Conservation (phyloP, 108 stramenopile genomes). For the Nitzschia sp. region DNA sequence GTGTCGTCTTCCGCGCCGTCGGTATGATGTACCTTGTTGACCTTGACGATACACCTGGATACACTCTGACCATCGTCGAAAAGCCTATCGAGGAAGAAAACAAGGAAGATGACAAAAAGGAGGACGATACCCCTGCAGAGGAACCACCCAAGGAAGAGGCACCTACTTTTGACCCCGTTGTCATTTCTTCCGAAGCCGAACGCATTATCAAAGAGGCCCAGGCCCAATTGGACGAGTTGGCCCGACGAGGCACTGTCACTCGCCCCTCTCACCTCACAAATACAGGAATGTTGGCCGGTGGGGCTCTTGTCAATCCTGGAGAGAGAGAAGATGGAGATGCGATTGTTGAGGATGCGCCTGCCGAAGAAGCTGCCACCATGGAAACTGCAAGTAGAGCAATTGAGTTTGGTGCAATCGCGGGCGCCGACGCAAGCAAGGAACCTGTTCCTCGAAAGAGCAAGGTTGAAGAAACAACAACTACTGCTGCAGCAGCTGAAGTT, state of each 20-base stretch:
- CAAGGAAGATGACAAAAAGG: not conserved
- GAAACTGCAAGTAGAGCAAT: no score
- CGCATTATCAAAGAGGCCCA: conserved; percentile 13
- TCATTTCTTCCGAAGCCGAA: not conserved
- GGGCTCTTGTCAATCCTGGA: conserved; percentile 2
- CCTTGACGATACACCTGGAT: conserved; percentile 34
- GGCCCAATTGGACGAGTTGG: conserved; percentile 7
- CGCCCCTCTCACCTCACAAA: not conserved
- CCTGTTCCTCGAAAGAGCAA: no score
- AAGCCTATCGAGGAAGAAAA: not conserved
- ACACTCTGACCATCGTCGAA: conserved; percentile 20
- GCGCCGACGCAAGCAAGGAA: no score
- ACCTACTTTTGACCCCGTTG: not conserved
- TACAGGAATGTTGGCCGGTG: conserved; percentile 1
- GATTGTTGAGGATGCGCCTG: not conserved
- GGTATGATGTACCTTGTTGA: conserved; percentile 44
- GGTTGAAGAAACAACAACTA: no score
- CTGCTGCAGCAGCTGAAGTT: no score
- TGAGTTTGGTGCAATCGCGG: no score
- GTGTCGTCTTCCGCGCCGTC: conserved; percentile 36
- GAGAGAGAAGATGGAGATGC: not conserved
- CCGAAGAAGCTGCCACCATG: no score
- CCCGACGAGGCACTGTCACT: not conserved
- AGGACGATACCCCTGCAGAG: not conserved
- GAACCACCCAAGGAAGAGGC: not conserved